Conservation (phyloP, 2,329 filamentous ascomycete species). For the Botrytis tulipae region DNA sequence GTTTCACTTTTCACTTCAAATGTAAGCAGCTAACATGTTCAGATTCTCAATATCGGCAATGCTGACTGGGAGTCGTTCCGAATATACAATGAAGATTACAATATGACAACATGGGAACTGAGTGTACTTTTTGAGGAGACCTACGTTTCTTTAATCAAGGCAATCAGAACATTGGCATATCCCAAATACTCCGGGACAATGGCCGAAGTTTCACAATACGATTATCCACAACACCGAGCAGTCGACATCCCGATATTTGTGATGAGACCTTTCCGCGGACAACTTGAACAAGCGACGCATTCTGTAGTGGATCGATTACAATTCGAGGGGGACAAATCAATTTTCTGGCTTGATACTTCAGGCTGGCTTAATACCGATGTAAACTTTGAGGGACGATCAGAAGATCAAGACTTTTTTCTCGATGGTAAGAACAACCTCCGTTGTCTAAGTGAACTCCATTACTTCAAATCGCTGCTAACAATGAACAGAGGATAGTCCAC, state of each 20-base stretch:
- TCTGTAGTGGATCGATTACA: constrained; percentile 39
- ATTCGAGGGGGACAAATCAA: constrained; percentile 39
- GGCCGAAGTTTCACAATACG: constrained; percentile 21
- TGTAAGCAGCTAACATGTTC: not conserved
- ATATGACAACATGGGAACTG: constrained; percentile 36
- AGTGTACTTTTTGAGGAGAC: constrained; percentile 38
- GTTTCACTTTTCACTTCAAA: not conserved
- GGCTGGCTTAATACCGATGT: constrained; percentile 40
- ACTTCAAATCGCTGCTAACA: not conserved
- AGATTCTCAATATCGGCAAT: constrained; percentile 40
- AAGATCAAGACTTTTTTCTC: constrained; percentile 37
- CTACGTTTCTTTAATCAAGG: constrained; percentile 40
- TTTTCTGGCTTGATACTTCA: constrained; percentile 44
- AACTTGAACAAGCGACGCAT: constrained; percentile 39
- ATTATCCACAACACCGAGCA: constrained; percentile 28
- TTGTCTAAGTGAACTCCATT: not conserved
- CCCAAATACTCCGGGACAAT: constrained; percentile 24
- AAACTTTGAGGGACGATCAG: constrained; percentile 27
- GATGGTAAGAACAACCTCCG: constrained; percentile 26
- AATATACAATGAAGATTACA: constrained; percentile 35
- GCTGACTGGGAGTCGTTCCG: constrained; percentile 39
- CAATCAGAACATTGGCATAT: constrained; percentile 37
- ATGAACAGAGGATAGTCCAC: constrained; percentile 27
- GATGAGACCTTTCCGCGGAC: constrained; percentile 40
- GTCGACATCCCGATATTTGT: constrained; percentile 41